Percentiles rank a stretch among this genome's conserved stretches.
Evolutionary conservation across 495 filamentous ascomycete species (phyloP).

Genomic region (Penicillium nucicola): DNA sequence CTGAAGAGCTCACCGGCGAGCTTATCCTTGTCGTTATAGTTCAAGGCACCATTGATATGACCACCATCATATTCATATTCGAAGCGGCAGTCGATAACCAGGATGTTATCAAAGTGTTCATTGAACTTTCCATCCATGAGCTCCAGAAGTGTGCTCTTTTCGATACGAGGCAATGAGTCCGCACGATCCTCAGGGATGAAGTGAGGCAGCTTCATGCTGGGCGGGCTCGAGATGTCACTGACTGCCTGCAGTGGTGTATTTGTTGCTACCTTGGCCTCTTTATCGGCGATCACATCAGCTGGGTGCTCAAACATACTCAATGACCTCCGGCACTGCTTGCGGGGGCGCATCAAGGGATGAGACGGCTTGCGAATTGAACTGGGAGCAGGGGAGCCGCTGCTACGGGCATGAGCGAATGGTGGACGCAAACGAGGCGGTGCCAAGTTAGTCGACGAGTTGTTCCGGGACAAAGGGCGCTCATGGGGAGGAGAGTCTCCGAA

Average conservation of each 20-base stretch:
- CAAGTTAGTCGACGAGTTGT: conserved; percentile 28
- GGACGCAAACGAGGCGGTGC: conserved; percentile 57
- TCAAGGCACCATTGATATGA: conserved; percentile 88
- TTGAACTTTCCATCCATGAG: conserved; percentile 85
- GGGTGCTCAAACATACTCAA: conserved; percentile 97
- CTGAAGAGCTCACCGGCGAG: conserved; percentile 76
- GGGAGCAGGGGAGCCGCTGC: conserved; percentile 68
- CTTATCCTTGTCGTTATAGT: conserved; percentile 92
- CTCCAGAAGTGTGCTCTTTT: conserved; percentile 70
- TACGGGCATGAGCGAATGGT: conserved; percentile 55
- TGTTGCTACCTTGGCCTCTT: conserved; percentile 53
- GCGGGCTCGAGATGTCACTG: conserved; percentile 70
- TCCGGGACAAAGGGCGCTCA: conserved; percentile 46
- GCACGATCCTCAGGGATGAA: conserved; percentile 78
- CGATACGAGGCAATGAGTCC: conserved; percentile 84
- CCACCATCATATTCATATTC: conserved; percentile 98
- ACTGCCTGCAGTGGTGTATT: conserved; percentile 63
- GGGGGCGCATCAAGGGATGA: conserved; percentile 69
- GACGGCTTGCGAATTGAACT: conserved; percentile 68
- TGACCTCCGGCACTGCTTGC: conserved; percentile 85
- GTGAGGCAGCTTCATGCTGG: conserved; percentile 74
- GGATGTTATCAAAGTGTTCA: conserved; percentile 66
- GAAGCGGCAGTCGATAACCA: conserved; percentile 94
- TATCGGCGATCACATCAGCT: conserved; percentile 76
- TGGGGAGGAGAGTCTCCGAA: conserved; percentile 76